Evolutionary conservation across 2,329 filamentous ascomycete genomes (phyloP), one percentile per base, ranked within the genome.

Genomic region (Lachnellula subtilissima): DNA sequence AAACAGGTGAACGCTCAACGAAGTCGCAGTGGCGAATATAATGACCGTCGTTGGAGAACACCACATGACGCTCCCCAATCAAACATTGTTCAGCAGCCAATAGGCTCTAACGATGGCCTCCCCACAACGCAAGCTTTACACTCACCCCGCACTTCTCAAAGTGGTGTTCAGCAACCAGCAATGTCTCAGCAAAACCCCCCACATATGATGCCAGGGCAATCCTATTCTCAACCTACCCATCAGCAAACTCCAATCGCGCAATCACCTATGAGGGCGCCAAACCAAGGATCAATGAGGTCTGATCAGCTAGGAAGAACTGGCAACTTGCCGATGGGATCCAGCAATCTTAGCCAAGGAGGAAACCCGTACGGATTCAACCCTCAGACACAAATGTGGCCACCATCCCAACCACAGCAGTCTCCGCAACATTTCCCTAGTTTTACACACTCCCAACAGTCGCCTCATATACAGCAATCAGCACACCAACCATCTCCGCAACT

Each of bases 1-100:
- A 91, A 94, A 66, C 82, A 83, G 48, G 78, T 97, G 51, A 91
- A 88, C 67, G 83, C 88, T 64, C 88, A 92, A 71, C 87, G 93
- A 56, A 84, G 85, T 40, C 86, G 88, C 73, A 88, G 94, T 56
- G 83, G 80, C 57, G 86, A 92, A 56, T 95, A 91, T 64, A 78
- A 96, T 61, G 86, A 93, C 53, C 85, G 84, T 54, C 82, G 91
- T 62, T 97, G 92, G 88, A 83, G 87, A 61, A 82, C 88, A 59
- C 87, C 89, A 11, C 91, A 95, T 62, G 91, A 97, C 69, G 84
- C 88, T 57, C 85, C 89, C 3, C 74, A 75, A 19, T 76, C 79
- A n/a, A 75, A 65, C 42, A 55, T 69, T 61, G 70, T 58, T 62
- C 70, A 58, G 62, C 71, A 56, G 51, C 60, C 67, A 23, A 59